Evolutionary conservation across 345 rosid species (phyloP).

Genomic region (Passiflora organensis): DNA sequence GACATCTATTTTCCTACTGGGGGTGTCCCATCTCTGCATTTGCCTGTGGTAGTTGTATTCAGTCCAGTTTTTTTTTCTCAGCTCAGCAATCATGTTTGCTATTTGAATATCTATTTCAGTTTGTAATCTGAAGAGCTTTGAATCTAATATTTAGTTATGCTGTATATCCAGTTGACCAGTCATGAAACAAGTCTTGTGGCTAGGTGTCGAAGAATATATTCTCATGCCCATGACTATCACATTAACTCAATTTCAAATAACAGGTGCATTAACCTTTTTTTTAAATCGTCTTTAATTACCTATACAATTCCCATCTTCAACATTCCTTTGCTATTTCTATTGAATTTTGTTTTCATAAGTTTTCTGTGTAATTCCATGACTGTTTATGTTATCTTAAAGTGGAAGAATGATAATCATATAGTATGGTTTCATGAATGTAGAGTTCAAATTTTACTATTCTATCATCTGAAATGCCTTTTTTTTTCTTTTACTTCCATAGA

Average conservation of each 20-base stretch:
- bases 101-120: background rate
- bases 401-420: background rate
- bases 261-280: constrained; percentile 17
- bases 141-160: constrained; percentile 4
- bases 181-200: constrained; percentile 73
- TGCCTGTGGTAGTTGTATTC: constrained; percentile 87
- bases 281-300: constrained; percentile 1
- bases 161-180: constrained; percentile 60
- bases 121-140: too few species aligned
- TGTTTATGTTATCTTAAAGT: too few species aligned
- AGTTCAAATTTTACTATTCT: background rate
- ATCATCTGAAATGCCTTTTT: background rate
- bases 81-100: background rate
- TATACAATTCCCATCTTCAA: too few species aligned
- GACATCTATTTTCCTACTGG: constrained; percentile 56
- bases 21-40: constrained; percentile 61
- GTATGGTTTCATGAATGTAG: background rate
- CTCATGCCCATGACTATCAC: constrained; percentile 66
- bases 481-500: background rate
- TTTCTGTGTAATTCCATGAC: too few species aligned
- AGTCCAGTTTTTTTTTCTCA: constrained; percentile 8
- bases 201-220: constrained; percentile 83
- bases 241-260: constrained; percentile 61
- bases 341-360: background rate
- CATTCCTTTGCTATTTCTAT: too few species aligned